A percentile compares a stretch with the other conserved stretches of the same genome.
Conservation (phyloP, 768 basidiomycete species). For the Rossbeevera mucosa region DNA sequence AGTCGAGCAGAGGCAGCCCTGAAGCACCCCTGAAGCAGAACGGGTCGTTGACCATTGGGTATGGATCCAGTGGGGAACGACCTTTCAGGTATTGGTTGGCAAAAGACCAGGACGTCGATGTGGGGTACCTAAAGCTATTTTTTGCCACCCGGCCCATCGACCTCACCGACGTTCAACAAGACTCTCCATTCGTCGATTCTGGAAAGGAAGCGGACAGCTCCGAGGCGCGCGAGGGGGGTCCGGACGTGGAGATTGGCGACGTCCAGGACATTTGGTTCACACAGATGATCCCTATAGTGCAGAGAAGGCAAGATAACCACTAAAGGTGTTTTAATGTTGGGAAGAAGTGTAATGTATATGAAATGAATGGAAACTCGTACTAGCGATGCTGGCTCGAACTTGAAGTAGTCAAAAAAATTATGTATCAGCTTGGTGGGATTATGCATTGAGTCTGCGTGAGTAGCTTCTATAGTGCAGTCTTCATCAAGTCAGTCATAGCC, state of each 20-base stretch:
- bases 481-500: no score
- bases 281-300: constrained; percentile 14
- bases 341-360: not conserved
- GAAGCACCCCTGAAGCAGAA: constrained; percentile 8
- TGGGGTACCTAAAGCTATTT: not conserved
- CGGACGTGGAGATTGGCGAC: not conserved
- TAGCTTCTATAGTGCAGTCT: no score
- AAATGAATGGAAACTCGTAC: not conserved
- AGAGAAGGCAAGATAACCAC: constrained; percentile 5
- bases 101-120: not conserved
- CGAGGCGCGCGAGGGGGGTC: not conserved
- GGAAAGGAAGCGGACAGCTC: not conserved
- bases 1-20: not conserved
- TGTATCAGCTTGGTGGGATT: no score
- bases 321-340: not conserved
- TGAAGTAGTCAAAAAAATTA: no score
- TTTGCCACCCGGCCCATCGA: not conserved
- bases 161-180: not conserved
- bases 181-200: not conserved
- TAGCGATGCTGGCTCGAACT: no score
- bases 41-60: constrained; percentile 34
- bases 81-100: constrained; percentile 1
- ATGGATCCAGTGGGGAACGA: constrained; percentile 21
- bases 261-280: constrained; percentile 18
- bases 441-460: no score